Percentiles rank a stretch among this genome's conserved stretches.
phyloP scores from a whole-genome alignment of 108 stramenopile species.

The Pseudonitzschia multiseries region DNA sequence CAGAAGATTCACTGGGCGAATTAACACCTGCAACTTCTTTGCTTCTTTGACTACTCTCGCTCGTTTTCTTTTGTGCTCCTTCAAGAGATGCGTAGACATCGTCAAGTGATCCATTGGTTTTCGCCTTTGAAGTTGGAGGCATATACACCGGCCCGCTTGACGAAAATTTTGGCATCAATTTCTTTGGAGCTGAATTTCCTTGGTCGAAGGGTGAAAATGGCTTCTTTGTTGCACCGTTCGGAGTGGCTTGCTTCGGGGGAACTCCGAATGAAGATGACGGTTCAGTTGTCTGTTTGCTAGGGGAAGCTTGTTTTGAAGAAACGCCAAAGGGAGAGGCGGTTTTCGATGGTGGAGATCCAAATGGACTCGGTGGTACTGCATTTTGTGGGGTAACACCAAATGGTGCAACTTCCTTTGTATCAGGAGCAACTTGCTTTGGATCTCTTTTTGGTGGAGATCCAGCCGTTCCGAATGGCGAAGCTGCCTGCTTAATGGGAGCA shows the following conservation, averaged over 20 bases:
- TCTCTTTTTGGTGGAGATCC: not conserved
- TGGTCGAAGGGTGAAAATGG: not conserved
- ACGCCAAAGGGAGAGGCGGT: not conserved
- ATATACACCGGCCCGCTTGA: slow-evolving; percentile 4
- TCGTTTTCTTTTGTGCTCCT: not conserved
- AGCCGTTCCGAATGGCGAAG: not conserved
- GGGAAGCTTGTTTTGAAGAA: not conserved
- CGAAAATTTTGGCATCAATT: not conserved
- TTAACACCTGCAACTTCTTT: not conserved
- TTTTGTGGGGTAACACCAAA: not conserved
- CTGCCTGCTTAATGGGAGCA: no score
- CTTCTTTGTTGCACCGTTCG: not conserved
- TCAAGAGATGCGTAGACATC: slow-evolving; percentile 1
- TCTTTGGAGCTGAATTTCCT: not conserved
- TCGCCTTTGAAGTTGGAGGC: slow-evolving; percentile 11
- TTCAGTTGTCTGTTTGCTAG: not conserved
- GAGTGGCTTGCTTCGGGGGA: not conserved
- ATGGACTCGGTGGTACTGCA: not conserved
- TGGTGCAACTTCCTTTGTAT: not conserved
- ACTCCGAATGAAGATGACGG: not conserved
- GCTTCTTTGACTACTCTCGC: not conserved
- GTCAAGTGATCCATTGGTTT: not conserved
- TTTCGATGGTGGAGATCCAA: not conserved
- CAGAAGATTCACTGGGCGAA: not conserved
- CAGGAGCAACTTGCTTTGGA: not conserved